Evolutionary conservation across 2,329 filamentous ascomycete species (phyloP), one percentile per base, ranked within the genome.

Genomic region (Talaromyces sp.): DNA sequence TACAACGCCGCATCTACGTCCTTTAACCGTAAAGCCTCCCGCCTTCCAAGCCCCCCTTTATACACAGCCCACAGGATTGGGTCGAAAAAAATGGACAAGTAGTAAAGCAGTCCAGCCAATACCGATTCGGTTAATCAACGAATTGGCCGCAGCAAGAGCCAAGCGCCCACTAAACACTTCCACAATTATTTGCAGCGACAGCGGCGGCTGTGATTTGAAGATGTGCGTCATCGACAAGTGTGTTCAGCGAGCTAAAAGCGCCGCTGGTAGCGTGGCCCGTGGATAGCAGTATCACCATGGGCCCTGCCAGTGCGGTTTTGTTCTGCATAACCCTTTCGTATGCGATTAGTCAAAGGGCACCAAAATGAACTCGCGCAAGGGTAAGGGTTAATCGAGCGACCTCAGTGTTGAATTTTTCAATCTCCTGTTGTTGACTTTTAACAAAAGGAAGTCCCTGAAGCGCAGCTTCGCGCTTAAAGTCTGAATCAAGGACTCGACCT

Each of bases 121-220:
- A 0, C 67, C 67, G 14, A 70, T 70, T 0, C 61, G 58, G 24
- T 65, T 52, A 35, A 70, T 68, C 6, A 70, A 19, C 1, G 69
- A 68, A 0, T 52, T 35, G 0, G 65, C 62, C 29, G 65, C 50
- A 1, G 67, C 56, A 43, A 61, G 75, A 0, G 75, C 73, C 2
- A 77, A 1, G 77, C 78, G 4, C 76, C 77, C 3, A 79, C 65
- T 54, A 77, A 63, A 58, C 78, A 80, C 1, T 77, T 69, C 3
- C 72, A 70, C 1, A 80, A 58, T 80, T 79, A 55, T 75, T 78
- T 7, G 77, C 74, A 3, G 78, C 77, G 1, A 77, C 76, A 0
- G 75, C 75, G 1, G 76, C 73, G 2, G 75, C 75, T 0, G 78
- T 72, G 35, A 71, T 68, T 5, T 65, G 69, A 0, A 75, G 76